Conservation (phyloP, 495 filamentous ascomycete species). For the Penicillium fimorum region DNA sequence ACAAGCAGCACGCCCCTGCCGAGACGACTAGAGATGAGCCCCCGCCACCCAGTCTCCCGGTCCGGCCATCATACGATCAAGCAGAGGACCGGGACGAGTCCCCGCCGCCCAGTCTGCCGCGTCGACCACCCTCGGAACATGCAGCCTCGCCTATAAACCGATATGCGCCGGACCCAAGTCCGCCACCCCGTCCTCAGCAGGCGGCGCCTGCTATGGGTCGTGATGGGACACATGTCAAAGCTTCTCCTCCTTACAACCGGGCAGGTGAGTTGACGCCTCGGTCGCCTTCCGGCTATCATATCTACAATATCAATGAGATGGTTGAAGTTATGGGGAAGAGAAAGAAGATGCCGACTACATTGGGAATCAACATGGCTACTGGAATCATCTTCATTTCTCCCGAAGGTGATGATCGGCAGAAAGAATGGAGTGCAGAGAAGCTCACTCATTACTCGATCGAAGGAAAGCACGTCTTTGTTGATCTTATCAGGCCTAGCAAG, state of each 20-base stretch:
- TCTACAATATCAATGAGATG: constrained; percentile 97
- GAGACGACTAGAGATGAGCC: constrained; percentile 36
- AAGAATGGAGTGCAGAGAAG: constrained; percentile 92
- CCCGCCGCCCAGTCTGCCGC: constrained; percentile 62
- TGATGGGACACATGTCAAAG: constrained; percentile 40
- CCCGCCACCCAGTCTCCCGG: constrained; percentile 42
- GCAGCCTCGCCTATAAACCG: constrained; percentile 53
- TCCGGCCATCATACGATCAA: constrained; percentile 43
- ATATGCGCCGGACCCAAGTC: constrained; percentile 43
- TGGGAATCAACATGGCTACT: constrained; percentile 84
- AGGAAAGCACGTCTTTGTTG: constrained; percentile 96
- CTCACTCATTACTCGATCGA: constrained; percentile 94
- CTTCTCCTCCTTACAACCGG: constrained; percentile 60
- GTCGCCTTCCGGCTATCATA: constrained; percentile 76
- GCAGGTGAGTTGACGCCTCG: constrained; percentile 46
- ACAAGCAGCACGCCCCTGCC: constrained; percentile 46
- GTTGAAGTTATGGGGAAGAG: constrained; percentile 89
- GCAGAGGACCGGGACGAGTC: constrained; percentile 59
- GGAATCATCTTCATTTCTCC: constrained; percentile 89
- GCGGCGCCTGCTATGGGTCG: constrained; percentile 24
- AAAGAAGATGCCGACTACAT: constrained; percentile 94
- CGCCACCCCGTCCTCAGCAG: constrained; percentile 27
- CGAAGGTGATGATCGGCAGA: constrained; percentile 79
- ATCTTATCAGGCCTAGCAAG: constrained; percentile 85
- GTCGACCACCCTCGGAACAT: constrained; percentile 62